Conservation (phyloP, 2,329 filamentous ascomycete species). For the Paracoccidioides brasiliensis region DNA sequence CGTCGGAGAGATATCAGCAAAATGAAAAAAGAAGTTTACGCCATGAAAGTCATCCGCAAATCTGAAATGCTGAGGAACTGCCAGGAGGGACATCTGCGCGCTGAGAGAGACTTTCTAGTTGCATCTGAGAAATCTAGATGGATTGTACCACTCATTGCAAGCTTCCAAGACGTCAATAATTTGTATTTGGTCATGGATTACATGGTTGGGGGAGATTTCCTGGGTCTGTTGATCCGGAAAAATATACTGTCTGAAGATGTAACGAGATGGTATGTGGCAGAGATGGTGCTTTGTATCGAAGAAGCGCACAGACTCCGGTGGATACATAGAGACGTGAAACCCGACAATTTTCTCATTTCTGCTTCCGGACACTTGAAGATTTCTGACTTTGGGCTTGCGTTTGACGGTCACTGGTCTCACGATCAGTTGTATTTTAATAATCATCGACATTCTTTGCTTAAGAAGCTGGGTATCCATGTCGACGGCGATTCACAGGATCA, state of each 20-base stretch:
- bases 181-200: constrained; percentile 97
- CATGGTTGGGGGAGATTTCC: constrained; percentile 91
- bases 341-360: constrained; percentile 90
- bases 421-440: constrained; percentile 76
- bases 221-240: constrained; percentile 73
- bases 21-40: constrained; percentile 53
- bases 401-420: constrained; percentile 90
- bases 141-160: constrained; percentile 77
- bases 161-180: constrained; percentile 74
- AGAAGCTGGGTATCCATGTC: constrained; percentile 61
- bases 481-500: constrained; percentile 61
- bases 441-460: constrained; percentile 64
- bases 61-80: constrained; percentile 81
- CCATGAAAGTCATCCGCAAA: constrained; percentile 96
- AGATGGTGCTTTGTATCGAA: constrained; percentile 93
- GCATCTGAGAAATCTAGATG: constrained; percentile 77
- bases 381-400: constrained; percentile 89
- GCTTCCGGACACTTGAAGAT: constrained; percentile 85
- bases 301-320: constrained; percentile 77
- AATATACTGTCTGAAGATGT: constrained; percentile 67
- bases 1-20: constrained; percentile 20
- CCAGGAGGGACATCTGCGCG: constrained; percentile 83
- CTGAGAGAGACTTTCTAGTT: constrained; percentile 84
- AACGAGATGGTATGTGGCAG: constrained; percentile 77
- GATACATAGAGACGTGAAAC: constrained; percentile 94